phyloP scores from a whole-genome alignment of 2,329 filamentous ascomycete genomes.

The Hymenoscyphus occultus region DNA sequence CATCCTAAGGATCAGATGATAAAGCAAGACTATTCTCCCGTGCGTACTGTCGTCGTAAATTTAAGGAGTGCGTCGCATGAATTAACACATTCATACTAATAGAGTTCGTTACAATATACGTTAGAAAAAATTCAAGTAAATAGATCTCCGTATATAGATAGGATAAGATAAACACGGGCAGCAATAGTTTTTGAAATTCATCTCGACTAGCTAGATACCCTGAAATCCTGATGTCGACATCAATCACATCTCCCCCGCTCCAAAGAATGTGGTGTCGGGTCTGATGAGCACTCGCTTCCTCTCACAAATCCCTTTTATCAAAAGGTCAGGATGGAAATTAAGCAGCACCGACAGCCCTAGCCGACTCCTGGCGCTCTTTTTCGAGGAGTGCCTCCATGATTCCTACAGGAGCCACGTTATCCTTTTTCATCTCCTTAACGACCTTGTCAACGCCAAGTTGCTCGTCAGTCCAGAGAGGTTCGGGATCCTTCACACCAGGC shows the following conservation, averaged over 20 bases:
- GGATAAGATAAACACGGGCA: neutral
- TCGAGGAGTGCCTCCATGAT: constrained; percentile 60
- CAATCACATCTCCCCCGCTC: constrained; percentile 21
- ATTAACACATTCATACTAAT: no score
- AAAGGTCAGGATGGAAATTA: constrained; percentile 21
- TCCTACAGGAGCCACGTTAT: constrained; percentile 37
- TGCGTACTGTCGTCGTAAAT: no score
- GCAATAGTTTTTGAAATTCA: neutral
- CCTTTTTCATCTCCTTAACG: constrained; percentile 57
- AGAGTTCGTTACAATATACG: no score
- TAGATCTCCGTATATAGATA: neutral
- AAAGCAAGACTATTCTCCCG: no score
- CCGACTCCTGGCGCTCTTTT: constrained; percentile 45
- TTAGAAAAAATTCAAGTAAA: neutral
- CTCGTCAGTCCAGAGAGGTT: constrained; percentile 86
- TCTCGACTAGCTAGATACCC: neutral
- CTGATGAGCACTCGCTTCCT: constrained; percentile 32
- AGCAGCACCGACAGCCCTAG: constrained; percentile 37
- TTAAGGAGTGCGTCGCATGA: no score
- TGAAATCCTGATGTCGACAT: neutral
- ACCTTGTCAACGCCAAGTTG: constrained; percentile 77
- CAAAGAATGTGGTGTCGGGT: constrained; percentile 38
- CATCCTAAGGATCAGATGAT: no score
- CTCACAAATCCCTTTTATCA: neutral
- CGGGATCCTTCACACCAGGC: constrained; percentile 53